Evolutionary conservation across 345 rosid genomes (phyloP).

Genomic region (Abelmoschus esculentus): DNA sequence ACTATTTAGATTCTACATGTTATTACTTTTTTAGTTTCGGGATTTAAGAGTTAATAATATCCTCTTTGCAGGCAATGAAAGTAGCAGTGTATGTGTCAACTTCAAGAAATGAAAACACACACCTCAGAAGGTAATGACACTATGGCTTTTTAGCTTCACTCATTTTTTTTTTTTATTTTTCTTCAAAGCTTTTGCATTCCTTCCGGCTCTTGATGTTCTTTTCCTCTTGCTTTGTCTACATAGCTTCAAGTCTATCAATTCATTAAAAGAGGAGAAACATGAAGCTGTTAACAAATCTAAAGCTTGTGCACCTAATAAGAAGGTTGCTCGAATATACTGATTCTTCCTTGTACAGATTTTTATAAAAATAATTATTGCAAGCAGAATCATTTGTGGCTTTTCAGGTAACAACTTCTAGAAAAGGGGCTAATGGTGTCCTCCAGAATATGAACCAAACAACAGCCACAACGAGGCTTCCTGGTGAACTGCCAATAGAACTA

Average conservation of each 20-base stretch:
- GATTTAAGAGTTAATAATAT: slow-evolving; percentile 9
- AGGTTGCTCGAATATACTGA: slow-evolving; percentile 21
- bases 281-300: slow-evolving; percentile 20
- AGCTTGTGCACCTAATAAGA: slow-evolving; percentile 22
- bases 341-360: neutral
- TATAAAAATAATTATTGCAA: neutral
- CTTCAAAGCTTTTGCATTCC: neutral
- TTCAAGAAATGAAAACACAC: slow-evolving; percentile 19
- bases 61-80: slow-evolving; percentile 19
- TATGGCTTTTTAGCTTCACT: neutral
- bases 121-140: slow-evolving; percentile 26
- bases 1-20: neutral
- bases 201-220: neutral
- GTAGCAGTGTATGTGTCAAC: slow-evolving; percentile 8
- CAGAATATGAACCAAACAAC: slow-evolving; percentile 12
- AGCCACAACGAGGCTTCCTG: neutral
- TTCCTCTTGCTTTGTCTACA: neutral
- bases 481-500: slow-evolving; percentile 26
- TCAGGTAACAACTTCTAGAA: slow-evolving; percentile 14
- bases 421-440: slow-evolving; percentile 10
- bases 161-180: no score
- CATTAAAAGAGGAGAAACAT: slow-evolving; percentile 21
- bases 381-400: neutral
- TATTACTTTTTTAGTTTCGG: slow-evolving; percentile 2
- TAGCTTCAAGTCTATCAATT: slow-evolving; percentile 25